Evolutionary conservation across 306 rosid species (phyloP).

Genomic region (Prinsepia uniflora): DNA sequence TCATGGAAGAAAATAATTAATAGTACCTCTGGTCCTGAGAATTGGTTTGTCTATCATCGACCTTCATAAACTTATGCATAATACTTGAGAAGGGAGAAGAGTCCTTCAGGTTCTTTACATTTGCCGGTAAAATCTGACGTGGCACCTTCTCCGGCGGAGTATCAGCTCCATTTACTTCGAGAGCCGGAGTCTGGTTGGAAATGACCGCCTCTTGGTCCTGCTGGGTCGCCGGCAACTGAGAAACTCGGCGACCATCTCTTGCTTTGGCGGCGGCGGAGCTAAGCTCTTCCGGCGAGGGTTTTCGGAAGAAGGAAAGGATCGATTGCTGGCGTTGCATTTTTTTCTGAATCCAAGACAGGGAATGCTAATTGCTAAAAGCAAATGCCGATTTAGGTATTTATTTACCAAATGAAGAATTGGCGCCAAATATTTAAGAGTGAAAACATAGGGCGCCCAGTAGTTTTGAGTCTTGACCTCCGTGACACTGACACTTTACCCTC

Average conservation of each 20-base stretch:
- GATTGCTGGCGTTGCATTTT: constrained; percentile 88
- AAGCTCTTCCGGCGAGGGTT: constrained; percentile 38
- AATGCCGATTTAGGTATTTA: constrained; percentile 2
- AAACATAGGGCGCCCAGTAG: not conserved
- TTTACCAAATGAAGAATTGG: constrained; percentile 13
- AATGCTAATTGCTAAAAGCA: no score
- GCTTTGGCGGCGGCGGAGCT: constrained; percentile 26
- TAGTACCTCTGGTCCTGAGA: constrained; percentile 49
- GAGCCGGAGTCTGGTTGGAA: constrained; percentile 23
- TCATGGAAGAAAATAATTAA: no score
- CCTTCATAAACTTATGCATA: constrained; percentile 74
- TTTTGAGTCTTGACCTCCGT: not conserved
- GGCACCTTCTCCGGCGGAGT: constrained; percentile 98
- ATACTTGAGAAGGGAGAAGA: constrained; percentile 65
- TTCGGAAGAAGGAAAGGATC: constrained; percentile 65
- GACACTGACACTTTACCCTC: constrained; percentile 10
- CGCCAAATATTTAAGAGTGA: constrained; percentile 24
- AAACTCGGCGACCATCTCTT: constrained; percentile 6
- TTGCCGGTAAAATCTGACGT: constrained; percentile 52
- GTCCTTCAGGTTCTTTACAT: constrained; percentile 30
- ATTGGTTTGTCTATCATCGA: constrained; percentile 34
- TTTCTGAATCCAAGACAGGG: constrained; percentile 13
- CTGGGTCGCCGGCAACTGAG: constrained; percentile 27
- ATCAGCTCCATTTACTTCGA: constrained; percentile 71
- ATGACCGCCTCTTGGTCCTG: constrained; percentile 11